Evolutionary conservation across 2,329 filamentous ascomycete genomes (phyloP).

Genomic region (Fusarium fujikuroi): DNA sequence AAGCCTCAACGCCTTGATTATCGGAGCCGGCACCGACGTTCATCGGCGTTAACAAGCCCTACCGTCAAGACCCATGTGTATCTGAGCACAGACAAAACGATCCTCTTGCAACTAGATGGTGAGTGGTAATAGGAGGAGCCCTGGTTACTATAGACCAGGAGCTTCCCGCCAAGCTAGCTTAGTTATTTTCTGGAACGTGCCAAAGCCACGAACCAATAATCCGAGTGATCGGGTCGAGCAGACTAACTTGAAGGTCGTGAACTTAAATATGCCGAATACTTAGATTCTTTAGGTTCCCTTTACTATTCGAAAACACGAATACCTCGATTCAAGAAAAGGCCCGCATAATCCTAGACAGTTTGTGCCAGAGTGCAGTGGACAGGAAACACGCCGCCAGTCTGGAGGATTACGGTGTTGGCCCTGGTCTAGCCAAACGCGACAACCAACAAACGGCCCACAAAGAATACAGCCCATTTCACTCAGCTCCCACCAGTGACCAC

Average conservation of each 20-base stretch:
- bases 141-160: conserved; percentile 23
- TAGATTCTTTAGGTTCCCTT: neutral
- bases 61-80: neutral
- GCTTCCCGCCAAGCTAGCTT: conserved; percentile 16
- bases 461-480: conserved; percentile 1
- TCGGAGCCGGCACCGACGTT: conserved; percentile 15
- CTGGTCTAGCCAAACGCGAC: conserved; percentile 18
- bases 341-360: neutral
- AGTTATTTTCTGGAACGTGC: conserved; percentile 13
- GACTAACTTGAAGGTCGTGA: neutral
- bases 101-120: conserved; percentile 10
- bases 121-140: conserved; percentile 16
- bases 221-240: neutral
- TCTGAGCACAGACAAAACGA: conserved; percentile 18
- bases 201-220: conserved; percentile 15
- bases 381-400: conserved; percentile 30
- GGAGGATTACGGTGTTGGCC: conserved; percentile 28
- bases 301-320: neutral
- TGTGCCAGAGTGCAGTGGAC: conserved; percentile 5
- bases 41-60: conserved; percentile 5
- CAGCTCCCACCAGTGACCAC: neutral
- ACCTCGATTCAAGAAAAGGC: neutral
- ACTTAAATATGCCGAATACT: neutral
- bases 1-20: conserved; percentile 11
- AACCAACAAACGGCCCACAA: conserved; percentile 38